A percentile compares a stretch with the other conserved stretches of the same genome.
phyloP scores from a whole-genome alignment of 73 alveolate species.

The Paramecium primaurelia region DNA sequence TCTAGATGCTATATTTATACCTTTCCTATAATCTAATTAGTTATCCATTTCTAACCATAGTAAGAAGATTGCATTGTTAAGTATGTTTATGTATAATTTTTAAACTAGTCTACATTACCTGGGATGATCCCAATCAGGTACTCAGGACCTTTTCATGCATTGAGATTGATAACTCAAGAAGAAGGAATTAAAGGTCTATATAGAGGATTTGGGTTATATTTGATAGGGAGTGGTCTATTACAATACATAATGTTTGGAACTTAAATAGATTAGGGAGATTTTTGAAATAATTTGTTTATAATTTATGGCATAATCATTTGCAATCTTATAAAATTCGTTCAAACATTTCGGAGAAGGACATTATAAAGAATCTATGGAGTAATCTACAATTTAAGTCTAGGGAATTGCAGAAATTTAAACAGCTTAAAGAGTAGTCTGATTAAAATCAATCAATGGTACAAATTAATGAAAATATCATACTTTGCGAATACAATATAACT shows the following conservation, averaged over 20 bases:
- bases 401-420: conserved; percentile 7
- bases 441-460: neutral
- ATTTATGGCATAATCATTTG: conserved; percentile 33
- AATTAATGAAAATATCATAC: conserved; percentile 2
- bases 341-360: neutral
- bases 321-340: neutral
- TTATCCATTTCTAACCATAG: conserved; percentile 71
- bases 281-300: neutral
- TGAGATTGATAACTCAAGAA: conserved; percentile 67
- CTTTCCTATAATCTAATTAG: conserved; percentile 32
- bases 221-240: neutral
- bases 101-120: conserved; percentile 50
- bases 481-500: conserved; percentile 4
- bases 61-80: conserved; percentile 72
- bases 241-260: neutral
- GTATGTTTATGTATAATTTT: neutral
- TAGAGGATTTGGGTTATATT: conserved; percentile 68
- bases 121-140: conserved; percentile 86
- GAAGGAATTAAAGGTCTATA: conserved; percentile 71
- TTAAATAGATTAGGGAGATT: conserved; percentile 24
- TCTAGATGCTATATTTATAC: neutral
- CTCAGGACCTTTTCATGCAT: conserved; percentile 59
- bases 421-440: conserved; percentile 15
- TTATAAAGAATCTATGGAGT: conserved; percentile 33
- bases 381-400: neutral